These are phyloP conservation scores for Moesziomyces aphidis DNA, from an alignment of 1,284 basidiomycete genomes.

Conservation along the genomic window DNA sequence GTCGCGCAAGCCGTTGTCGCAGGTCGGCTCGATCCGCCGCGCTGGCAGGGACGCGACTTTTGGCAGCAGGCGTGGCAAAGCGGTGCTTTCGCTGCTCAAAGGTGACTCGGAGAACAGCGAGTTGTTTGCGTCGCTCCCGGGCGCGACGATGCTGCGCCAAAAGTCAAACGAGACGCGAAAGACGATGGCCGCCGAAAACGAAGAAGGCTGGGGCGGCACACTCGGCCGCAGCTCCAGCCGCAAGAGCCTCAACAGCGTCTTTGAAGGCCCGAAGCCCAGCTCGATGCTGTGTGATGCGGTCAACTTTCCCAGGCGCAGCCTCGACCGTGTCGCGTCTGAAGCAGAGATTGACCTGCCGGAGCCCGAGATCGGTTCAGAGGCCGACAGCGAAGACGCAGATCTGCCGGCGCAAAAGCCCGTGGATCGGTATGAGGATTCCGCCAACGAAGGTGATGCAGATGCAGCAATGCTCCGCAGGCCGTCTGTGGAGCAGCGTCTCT, in stretches of 20 bases:
- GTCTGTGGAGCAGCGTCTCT: constrained; percentile 27
- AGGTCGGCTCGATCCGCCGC: constrained; percentile 20
- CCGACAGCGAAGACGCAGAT: constrained; percentile 2
- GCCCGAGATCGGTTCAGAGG: not conserved
- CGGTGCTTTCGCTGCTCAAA: constrained; percentile 31
- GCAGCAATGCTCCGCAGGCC: constrained; percentile 6
- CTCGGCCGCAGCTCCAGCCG: constrained; percentile 30
- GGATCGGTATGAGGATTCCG: constrained; percentile 7
- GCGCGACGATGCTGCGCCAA: constrained; percentile 28
- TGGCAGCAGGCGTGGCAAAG: constrained; percentile 48
- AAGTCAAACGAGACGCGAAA: constrained; percentile 2
- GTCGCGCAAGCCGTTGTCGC: not conserved
- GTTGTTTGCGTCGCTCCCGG: constrained; percentile 27
- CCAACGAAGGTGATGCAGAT: not conserved
- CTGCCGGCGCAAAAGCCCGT: constrained; percentile 14
- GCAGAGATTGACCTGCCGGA: constrained; percentile 26
- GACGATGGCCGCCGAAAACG: constrained; percentile 18
- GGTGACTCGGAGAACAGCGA: constrained; percentile 11
- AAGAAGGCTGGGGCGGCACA: constrained; percentile 52
- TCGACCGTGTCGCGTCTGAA: constrained; percentile 34
- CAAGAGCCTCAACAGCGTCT: constrained; percentile 22
- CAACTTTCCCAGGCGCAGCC: constrained; percentile 9
- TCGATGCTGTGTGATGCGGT: no score
- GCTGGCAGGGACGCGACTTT: constrained; percentile 30
- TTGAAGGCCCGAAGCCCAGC: constrained; percentile 2